These are phyloP conservation scores for Leishmania lainsoni DNA, from an alignment of 208 protist genomes.

Conservation along the genomic window DNA sequence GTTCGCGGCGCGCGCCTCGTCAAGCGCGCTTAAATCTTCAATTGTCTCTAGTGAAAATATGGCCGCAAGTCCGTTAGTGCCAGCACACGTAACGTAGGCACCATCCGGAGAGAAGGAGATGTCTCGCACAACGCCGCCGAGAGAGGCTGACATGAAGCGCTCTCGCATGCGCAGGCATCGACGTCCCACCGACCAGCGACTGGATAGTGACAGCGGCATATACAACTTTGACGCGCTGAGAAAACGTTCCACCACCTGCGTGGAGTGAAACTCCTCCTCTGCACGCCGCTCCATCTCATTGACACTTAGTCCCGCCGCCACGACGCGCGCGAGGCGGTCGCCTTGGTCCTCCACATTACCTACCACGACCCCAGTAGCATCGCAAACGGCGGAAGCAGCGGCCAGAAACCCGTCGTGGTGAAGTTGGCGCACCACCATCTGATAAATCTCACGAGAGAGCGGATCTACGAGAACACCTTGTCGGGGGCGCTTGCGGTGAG, in stretches of 20 bases:
- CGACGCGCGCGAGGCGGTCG: conserved; percentile 49
- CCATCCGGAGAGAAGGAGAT: conserved; percentile 75
- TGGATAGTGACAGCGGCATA: conserved; percentile 59
- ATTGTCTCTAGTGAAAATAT: conserved; percentile 76
- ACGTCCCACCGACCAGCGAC: conserved; percentile 52
- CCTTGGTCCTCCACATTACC: conserved; percentile 49
- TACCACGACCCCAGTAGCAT: conserved; percentile 71
- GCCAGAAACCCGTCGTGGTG: conserved; percentile 81
- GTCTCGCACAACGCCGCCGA: conserved; percentile 70
- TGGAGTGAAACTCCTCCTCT: conserved; percentile 37
- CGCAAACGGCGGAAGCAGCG: conserved; percentile 71
- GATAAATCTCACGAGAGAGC: conserved; percentile 67
- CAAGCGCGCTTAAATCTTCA: conserved; percentile 63
- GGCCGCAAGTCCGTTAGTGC: conserved; percentile 67
- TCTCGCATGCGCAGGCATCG: conserved; percentile 64
- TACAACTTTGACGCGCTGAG: conserved; percentile 79
- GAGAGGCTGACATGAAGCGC: conserved; percentile 67
- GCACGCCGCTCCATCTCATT: conserved; percentile 44
- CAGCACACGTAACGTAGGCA: conserved; percentile 60
- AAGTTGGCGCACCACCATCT: conserved; percentile 80
- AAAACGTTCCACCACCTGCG: conserved; percentile 76
- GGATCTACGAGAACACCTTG: conserved; percentile 46
- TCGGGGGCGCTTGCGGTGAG: conserved; percentile 58
- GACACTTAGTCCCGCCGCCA: conserved; percentile 49
- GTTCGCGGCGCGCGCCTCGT: conserved; percentile 71